Evolutionary conservation across 1,284 basidiomycete species (phyloP).

Genomic region (Trichosporon sp.): DNA sequence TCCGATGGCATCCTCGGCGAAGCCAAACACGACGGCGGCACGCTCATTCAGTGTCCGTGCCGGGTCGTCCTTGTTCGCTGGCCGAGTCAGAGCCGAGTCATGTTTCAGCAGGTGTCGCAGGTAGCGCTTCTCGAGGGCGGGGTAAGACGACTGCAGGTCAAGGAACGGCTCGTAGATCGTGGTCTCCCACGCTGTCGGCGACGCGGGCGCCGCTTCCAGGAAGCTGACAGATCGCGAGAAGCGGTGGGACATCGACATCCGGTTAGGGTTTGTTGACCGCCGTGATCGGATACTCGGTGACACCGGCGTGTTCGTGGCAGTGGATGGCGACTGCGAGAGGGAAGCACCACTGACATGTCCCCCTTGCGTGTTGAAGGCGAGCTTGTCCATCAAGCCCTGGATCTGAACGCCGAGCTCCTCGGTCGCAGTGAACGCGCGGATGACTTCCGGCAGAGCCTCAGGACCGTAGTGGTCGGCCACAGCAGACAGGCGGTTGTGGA

Average conservation of each 20-base stretch:
- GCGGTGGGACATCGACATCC: conserved; percentile 40
- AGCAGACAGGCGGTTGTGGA: conserved; percentile 71
- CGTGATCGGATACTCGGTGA: conserved; percentile 19
- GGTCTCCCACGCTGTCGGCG: conserved; percentile 69
- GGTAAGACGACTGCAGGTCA: conserved; percentile 82
- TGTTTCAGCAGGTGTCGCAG: conserved; percentile 64
- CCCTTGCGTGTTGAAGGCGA: conserved; percentile 46
- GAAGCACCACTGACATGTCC: conserved; percentile 36
- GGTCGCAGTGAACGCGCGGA: conserved; percentile 69
- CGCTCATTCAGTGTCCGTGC: conserved; percentile 71
- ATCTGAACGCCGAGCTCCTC: conserved; percentile 75
- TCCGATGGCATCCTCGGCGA: conserved; percentile 75
- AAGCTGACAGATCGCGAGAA: conserved; percentile 43
- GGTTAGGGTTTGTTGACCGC: conserved; percentile 20
- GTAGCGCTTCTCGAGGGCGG: conserved; percentile 69
- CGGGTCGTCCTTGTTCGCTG: conserved; percentile 59
- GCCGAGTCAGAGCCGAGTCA: conserved; percentile 57
- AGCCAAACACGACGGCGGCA: conserved; percentile 69
- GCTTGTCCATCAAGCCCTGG: conserved; percentile 74
- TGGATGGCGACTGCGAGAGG: conserved; percentile 18
- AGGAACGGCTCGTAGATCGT: conserved; percentile 88
- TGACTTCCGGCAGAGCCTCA: conserved; percentile 68
- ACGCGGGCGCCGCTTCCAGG: conserved; percentile 24
- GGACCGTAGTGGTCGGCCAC: conserved; percentile 68
- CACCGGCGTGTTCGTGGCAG: conserved; percentile 23